These are phyloP conservation scores for Coemansia sp. DNA, from an alignment of 192 early-diverging fungal species.

Conservation along the genomic window DNA sequence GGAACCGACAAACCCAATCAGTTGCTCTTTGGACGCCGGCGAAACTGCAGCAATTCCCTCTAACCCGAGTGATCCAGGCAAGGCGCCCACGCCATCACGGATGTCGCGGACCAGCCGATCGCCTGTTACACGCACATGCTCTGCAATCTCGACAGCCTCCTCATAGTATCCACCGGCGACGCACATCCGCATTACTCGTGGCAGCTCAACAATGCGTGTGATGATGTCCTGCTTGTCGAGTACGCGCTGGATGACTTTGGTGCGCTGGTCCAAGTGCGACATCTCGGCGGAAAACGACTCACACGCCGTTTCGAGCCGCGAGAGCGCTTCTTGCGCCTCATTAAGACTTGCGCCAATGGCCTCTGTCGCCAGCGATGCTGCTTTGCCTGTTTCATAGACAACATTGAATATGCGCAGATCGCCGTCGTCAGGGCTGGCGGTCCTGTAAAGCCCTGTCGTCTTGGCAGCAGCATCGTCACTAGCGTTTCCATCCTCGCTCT, in stretches of 20 bases:
- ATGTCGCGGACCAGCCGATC: constrained; percentile 43
- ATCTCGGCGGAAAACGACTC: constrained; percentile 25
- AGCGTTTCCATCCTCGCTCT: background rate
- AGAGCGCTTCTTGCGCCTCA: constrained; percentile 27
- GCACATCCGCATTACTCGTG: constrained; percentile 55
- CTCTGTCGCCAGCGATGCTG: constrained; percentile 9
- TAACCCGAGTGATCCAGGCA: constrained; percentile 21
- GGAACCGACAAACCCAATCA: constrained; percentile 26
- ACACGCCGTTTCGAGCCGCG: constrained; percentile 34
- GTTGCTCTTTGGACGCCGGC: constrained; percentile 14
- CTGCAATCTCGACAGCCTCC: constrained; percentile 49
- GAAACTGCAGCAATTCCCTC: background rate
- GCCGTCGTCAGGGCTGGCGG: background rate
- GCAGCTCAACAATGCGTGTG: constrained; percentile 48
- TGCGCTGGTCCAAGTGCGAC: constrained; percentile 33
- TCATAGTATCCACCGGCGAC: constrained; percentile 52
- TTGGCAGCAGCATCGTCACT: background rate
- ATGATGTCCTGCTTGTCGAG: constrained; percentile 52
- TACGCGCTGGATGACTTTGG: constrained; percentile 41
- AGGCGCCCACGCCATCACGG: constrained; percentile 30
- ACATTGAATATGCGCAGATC: constrained; percentile 25
- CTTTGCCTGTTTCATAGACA: constrained; percentile 23
- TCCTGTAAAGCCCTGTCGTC: background rate
- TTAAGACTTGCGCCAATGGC: constrained; percentile 16
- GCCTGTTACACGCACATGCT: constrained; percentile 44